Conservation (phyloP, 306 rosid genomes). For the Hylodesmum podocarpum region DNA sequence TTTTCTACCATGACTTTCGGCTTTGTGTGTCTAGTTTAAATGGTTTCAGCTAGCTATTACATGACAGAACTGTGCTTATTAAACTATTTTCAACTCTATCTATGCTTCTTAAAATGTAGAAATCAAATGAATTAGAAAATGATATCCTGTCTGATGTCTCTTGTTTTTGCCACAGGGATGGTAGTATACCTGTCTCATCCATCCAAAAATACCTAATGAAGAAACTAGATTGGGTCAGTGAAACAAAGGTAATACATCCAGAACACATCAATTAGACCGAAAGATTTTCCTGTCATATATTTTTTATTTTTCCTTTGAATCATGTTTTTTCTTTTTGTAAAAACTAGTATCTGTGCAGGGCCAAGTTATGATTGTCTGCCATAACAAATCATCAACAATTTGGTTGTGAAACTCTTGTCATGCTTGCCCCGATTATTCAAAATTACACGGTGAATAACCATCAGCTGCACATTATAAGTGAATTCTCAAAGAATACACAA, state of each 20-base stretch:
- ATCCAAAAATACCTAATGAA: slow-evolving; percentile 78
- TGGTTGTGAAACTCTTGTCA: not conserved
- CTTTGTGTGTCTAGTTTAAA: not conserved
- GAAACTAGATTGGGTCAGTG: slow-evolving; percentile 71
- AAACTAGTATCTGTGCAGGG: not conserved
- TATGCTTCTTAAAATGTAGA: slow-evolving; percentile 21
- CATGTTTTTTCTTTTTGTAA: no score
- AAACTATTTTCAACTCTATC: not conserved
- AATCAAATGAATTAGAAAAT: slow-evolving; percentile 2
- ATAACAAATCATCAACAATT: not conserved
- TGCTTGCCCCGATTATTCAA: no score
- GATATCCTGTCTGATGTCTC: slow-evolving; percentile 7
- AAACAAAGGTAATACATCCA: slow-evolving; percentile 63
- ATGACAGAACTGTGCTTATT: slow-evolving; percentile 2
- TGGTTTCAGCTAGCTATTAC: slow-evolving; percentile 1
- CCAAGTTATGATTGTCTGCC: not conserved
- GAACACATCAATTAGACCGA: not conserved
- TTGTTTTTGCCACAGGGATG: slow-evolving; percentile 63
- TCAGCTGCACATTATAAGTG: no score
- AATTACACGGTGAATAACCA: no score
- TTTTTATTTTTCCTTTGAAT: no score
- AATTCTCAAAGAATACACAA: no score
- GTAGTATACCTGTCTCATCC: slow-evolving; percentile 70
- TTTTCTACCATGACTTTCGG: not conserved
- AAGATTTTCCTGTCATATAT: not conserved